phyloP scores from a whole-genome alignment of 345 rosid genomes.

The Acer yangbiense region DNA sequence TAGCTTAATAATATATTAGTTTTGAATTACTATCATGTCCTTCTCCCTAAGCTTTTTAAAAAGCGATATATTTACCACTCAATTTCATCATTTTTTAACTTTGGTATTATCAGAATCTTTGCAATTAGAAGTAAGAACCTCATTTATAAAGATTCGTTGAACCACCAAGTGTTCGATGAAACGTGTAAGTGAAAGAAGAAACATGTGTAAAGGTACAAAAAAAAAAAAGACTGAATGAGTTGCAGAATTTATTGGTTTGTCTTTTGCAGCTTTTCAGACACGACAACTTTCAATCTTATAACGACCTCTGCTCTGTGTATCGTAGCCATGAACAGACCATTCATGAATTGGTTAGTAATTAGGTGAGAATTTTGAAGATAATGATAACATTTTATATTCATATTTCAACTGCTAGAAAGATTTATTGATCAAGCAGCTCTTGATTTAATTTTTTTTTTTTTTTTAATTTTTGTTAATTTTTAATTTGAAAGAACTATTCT shows the following conservation, averaged over 20 bases:
- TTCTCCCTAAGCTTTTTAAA: too few relatives aligned
- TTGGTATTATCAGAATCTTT: too few relatives aligned
- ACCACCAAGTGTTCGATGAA: too few relatives aligned
- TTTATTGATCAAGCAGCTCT: background rate
- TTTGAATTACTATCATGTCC: too few relatives aligned
- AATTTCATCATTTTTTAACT: too few relatives aligned
- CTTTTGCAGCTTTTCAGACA: constrained; percentile 2
- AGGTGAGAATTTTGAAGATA: background rate
- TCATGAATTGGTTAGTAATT: background rate
- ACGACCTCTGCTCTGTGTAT: background rate
- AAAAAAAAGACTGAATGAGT: background rate
- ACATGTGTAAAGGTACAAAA: background rate
- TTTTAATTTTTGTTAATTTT: too few relatives aligned
- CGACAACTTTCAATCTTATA: background rate
- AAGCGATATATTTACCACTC: too few relatives aligned
- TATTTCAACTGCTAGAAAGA: too few relatives aligned
- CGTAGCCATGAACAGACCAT: background rate
- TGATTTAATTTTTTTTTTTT: background rate
- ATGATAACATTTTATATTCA: background rate
- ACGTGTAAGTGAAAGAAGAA: background rate
- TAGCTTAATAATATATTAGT: too few relatives aligned
- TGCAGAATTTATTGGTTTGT: background rate
- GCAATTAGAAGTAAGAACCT: too few relatives aligned
- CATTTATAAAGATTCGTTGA: too few relatives aligned
- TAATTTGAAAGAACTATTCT: background rate